Percentiles rank a stretch among this genome's conserved stretches.
These are phyloP conservation scores for Diaporthe humulicola DNA, from an alignment of 2,329 filamentous ascomycete genomes.

Conservation along the genomic window DNA sequence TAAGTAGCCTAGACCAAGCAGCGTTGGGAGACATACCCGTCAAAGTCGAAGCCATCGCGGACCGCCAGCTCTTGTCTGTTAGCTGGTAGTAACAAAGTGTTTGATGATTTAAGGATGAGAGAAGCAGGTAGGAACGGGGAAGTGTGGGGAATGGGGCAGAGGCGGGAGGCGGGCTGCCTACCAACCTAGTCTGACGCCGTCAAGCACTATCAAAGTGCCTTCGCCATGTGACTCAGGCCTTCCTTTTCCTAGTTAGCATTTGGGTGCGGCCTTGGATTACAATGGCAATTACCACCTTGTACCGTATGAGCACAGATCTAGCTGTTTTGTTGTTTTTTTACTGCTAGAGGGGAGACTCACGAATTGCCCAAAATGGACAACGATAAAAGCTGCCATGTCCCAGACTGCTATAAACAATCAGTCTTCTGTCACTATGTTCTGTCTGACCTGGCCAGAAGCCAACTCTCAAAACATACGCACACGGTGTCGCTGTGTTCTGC, in stretches of 20 bases:
- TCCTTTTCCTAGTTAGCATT: neutral
- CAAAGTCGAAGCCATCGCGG: neutral
- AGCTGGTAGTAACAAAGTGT: neutral
- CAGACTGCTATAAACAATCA: neutral
- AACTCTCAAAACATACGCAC: neutral
- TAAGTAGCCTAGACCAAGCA: neutral
- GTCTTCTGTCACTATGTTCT: neutral
- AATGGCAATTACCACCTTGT: neutral
- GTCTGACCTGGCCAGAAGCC: neutral
- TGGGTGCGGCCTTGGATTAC: neutral
- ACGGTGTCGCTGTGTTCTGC: neutral
- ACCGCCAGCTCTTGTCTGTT: neutral
- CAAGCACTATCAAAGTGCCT: neutral
- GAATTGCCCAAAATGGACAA: neutral
- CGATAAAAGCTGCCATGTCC: neutral
- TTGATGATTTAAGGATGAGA: neutral
- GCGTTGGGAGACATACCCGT: neutral
- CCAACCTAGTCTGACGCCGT: neutral
- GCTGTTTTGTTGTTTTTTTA: too few species aligned
- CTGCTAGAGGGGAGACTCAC: neutral
- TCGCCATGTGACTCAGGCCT: conserved; percentile 23
- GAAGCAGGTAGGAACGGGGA: neutral
- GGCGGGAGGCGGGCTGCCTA: neutral
- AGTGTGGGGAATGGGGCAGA: neutral
- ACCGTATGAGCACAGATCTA: neutral